Evolutionary conservation across 129 eudicot species (phyloP).

Genomic region (Tagetes patula): DNA sequence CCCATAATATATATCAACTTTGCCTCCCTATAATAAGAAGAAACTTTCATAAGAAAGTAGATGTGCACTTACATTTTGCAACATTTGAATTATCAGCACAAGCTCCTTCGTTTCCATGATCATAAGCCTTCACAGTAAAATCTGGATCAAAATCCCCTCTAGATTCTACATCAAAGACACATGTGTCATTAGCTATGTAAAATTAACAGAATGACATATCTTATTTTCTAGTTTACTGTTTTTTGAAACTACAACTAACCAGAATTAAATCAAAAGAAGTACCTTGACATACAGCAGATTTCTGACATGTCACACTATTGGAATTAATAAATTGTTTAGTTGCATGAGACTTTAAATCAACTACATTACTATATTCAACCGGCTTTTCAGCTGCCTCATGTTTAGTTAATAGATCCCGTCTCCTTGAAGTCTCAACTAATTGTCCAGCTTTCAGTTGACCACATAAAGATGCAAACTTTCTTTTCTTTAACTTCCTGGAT

Average conservation of each 20-base stretch:
- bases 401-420: conserved; percentile 26
- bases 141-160: conserved; percentile 26
- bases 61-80: conserved; percentile 36
- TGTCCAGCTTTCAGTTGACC: conserved; percentile 35
- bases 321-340: conserved; percentile 27
- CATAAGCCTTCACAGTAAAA: conserved; percentile 14
- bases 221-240: conserved; percentile 1
- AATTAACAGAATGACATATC: not conserved
- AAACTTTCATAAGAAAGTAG: not conserved
- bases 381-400: conserved; percentile 29
- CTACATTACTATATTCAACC: conserved; percentile 18
- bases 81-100: conserved; percentile 33
- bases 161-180: conserved; percentile 25
- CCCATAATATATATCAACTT: not conserved
- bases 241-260: conserved; percentile 17
- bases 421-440: conserved; percentile 42
- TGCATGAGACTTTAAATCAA: conserved; percentile 20
- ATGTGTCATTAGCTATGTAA: conserved; percentile 29
- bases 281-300: conserved; percentile 45
- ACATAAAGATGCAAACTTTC: conserved; percentile 49
- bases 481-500: conserved; percentile 48
- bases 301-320: conserved; percentile 28
- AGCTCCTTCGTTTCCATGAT: conserved; percentile 27
- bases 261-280: conserved; percentile 14
- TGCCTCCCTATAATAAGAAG: not conserved